These are phyloP conservation scores for Castanospermum australe DNA, from an alignment of 306 rosid genomes.

Conservation along the genomic window DNA sequence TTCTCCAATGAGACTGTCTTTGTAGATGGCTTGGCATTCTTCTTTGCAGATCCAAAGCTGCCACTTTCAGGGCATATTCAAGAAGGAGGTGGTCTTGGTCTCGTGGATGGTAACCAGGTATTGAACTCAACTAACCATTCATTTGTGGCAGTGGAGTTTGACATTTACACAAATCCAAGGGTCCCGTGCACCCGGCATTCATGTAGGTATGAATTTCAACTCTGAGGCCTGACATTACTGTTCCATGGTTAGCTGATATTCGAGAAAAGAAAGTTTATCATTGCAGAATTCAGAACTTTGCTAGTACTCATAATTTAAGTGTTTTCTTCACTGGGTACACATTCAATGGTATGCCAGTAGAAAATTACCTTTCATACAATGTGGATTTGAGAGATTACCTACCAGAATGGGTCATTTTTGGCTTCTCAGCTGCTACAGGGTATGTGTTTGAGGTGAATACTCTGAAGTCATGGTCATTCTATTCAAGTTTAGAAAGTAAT, in stretches of 20 bases:
- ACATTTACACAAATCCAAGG: conserved; percentile 30
- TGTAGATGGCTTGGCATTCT: conserved; percentile 57
- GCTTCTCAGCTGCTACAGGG: conserved; percentile 48
- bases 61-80: background rate
- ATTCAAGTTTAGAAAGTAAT: conserved; percentile 15
- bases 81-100: conserved; percentile 47
- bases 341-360: background rate
- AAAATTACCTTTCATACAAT: background rate
- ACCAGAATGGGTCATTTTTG: conserved; percentile 36
- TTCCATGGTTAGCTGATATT: conserved; percentile 15
- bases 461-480: conserved; percentile 37
- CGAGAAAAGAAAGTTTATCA: background rate
- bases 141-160: conserved; percentile 50
- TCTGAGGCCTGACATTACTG: conserved; percentile 23
- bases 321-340: conserved; percentile 23
- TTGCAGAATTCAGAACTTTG: conserved; percentile 38
- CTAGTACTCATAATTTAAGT: conserved; percentile 22
- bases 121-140: conserved; percentile 16
- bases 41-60: conserved; percentile 39
- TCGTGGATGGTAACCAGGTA: conserved; percentile 3
- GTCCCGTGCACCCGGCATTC: conserved; percentile 28
- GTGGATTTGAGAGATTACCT: conserved; percentile 35
- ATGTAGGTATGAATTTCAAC: conserved; percentile 50
- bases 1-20: background rate
- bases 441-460: conserved; percentile 17